phyloP scores from a whole-genome alignment of 345 rosid species.

The Syzygium oleosum region DNA sequence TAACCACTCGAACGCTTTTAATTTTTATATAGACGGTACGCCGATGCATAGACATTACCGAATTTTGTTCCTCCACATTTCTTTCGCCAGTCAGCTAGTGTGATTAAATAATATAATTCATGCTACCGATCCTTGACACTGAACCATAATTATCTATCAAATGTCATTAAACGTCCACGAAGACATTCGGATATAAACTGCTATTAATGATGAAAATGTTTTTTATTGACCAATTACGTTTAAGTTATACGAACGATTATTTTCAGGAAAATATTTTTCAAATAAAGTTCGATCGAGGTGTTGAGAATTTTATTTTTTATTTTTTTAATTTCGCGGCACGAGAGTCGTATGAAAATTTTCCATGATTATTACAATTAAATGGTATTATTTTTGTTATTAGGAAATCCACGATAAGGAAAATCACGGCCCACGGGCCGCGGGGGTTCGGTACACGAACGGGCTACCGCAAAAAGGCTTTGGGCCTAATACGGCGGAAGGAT shows the following conservation, averaged over 20 bases:
- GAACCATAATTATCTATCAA: too few relatives aligned
- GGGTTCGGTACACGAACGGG: background rate
- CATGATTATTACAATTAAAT: background rate
- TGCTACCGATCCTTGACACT: too few relatives aligned
- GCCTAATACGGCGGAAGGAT: background rate
- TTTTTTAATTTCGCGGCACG: too few relatives aligned
- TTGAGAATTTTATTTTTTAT: too few relatives aligned
- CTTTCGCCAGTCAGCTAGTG: too few relatives aligned
- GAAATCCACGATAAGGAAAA: background rate
- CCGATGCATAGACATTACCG: too few relatives aligned
- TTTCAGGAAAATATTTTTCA: too few relatives aligned
- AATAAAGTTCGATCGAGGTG: too few relatives aligned
- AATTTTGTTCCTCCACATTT: too few relatives aligned
- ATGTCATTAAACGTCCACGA: background rate
- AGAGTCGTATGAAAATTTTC: background rate
- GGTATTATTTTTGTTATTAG: background rate
- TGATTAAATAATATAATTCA: too few relatives aligned
- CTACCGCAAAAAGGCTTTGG: background rate
- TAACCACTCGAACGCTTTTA: too few relatives aligned
- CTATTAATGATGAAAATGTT: accelerated
- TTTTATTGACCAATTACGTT: background rate
- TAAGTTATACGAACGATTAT: accelerated
- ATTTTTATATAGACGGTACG: too few relatives aligned
- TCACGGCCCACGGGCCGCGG: background rate
- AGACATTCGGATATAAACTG: background rate